Evolutionary conservation across 345 rosid genomes (phyloP), one percentile per base, ranked within the genome.

Genomic region (Boechera divaricarpa): DNA sequence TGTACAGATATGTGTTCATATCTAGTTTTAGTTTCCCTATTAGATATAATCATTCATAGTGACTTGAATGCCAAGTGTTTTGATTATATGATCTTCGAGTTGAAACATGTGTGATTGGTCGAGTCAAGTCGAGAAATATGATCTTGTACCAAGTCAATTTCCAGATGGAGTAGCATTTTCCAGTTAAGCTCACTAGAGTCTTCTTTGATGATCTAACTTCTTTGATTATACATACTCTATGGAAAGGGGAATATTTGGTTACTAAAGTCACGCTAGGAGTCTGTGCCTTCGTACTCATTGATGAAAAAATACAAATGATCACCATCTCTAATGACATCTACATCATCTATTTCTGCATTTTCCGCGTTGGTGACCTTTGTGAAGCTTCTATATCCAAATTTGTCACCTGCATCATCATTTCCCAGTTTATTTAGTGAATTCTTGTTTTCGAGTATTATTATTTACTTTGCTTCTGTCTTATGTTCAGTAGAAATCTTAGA

Each of bases 311-410:
- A 90, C 84, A 95, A 90, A 82, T 92, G 91, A 86, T 95, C 99
- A 67, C 94, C 97, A 72, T 95, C 99, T 75, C 98, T 89, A 77
- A 92, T 85, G 76, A 92, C 97, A 78, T 70, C 6, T 73, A 82
- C 76, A 64, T 90, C 98, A 70, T 92, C 94, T 73, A 95, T 88
- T 78, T 92, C 99, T 70, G 97, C 94, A 32, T 86, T 95, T 80
- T 92, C 92, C 15, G 80, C 85, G 79, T 83, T 86, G n/a, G 82
- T 52, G 33, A 92, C 82, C 81, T 69, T 83, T 41, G 77, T 81
- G 70, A 85, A 87, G 72, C 41, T 82, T 83, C 68, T 33, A 44
- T 82, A 74, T 80, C 90, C 91, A 76, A 84, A 88, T 83, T 89
- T 94, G 16, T 90, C 89, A 75, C 99, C 99, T 94, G 90, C 66